Evolutionary conservation across 179 eudicot genomes (phyloP).

Genomic region (Heliamphora pulchella): DNA sequence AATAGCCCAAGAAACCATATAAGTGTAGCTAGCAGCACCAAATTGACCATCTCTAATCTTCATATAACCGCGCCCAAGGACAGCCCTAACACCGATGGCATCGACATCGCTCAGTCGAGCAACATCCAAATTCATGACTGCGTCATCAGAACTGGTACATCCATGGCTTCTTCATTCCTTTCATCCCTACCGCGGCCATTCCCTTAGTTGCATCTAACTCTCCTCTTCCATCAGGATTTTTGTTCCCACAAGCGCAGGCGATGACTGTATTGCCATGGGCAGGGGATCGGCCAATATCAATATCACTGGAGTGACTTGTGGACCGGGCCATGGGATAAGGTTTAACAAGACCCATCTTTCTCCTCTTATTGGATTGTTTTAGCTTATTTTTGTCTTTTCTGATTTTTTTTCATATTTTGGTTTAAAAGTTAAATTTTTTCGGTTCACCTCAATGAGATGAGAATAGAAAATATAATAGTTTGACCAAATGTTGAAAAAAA

Average conservation of each 20-base stretch:
- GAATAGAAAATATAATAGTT: too few relatives aligned
- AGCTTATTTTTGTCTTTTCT: too few relatives aligned
- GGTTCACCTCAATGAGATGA: too few relatives aligned
- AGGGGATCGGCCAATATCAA: slow-evolving; percentile 1
- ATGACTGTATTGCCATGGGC: slow-evolving; percentile 14
- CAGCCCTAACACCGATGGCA: slow-evolving; percentile 34
- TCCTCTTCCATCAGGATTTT: neutral
- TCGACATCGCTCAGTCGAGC: slow-evolving; percentile 33
- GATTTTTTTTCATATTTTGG: too few relatives aligned
- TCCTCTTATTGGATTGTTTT: too few relatives aligned
- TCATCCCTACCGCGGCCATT: neutral
- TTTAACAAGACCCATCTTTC: too few relatives aligned
- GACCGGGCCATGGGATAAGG: slow-evolving; percentile 21
- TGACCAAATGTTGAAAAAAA: too few relatives aligned
- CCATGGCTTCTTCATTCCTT: neutral
- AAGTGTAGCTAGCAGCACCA: neutral
- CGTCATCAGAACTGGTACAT: slow-evolving; percentile 43
- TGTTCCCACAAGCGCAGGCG: slow-evolving; percentile 16
- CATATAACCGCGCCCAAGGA: neutral
- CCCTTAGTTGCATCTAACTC: neutral
- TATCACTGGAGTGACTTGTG: slow-evolving; percentile 8
- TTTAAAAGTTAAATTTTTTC: too few relatives aligned
- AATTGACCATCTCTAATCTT: neutral
- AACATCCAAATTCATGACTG: slow-evolving; percentile 30
- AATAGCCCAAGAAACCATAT: slow-evolving; percentile 17